Percentiles rank a stretch among this genome's conserved stretches.
These are phyloP conservation scores for Penicillium psychrofluorescens DNA, from an alignment of 495 filamentous ascomycete genomes.

Conservation along the genomic window DNA sequence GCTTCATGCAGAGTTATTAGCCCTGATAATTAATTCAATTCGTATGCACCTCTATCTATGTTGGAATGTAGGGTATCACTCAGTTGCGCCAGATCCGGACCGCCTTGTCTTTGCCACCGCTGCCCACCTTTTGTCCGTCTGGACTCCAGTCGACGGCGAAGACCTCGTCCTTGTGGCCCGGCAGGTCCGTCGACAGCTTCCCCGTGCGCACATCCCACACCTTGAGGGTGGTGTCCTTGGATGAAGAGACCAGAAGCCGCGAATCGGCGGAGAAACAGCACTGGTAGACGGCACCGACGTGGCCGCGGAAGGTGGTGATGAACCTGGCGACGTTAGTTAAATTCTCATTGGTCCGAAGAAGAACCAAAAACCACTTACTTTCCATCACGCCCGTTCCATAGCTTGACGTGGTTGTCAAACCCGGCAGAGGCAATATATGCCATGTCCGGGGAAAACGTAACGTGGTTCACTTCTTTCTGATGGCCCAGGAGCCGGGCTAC, in stretches of 20 bases:
- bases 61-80: constrained; percentile 8
- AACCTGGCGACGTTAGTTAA: constrained; percentile 41
- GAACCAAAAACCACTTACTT: constrained; percentile 38
- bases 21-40: neutral
- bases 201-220: constrained; percentile 84
- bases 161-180: constrained; percentile 92
- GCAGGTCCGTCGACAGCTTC: constrained; percentile 78
- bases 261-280: constrained; percentile 87
- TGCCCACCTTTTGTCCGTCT: constrained; percentile 76
- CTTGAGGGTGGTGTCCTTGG: constrained; percentile 92
- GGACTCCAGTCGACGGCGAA: constrained; percentile 90
- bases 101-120: constrained; percentile 89
- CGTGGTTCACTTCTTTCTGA: constrained; percentile 94
- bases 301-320: constrained; percentile 77
- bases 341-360: neutral
- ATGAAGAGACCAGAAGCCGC: constrained; percentile 71
- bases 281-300: constrained; percentile 91
- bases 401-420: constrained; percentile 89
- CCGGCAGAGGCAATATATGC: constrained; percentile 75
- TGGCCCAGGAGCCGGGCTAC: constrained; percentile 84
- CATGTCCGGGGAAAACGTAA: constrained; percentile 87
- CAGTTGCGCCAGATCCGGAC: constrained; percentile 78
- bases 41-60: too few relatives aligned
- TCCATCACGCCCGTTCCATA: constrained; percentile 71
- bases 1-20: neutral